These are phyloP conservation scores for Pythium aphanidermatum DNA, from an alignment of 352 stramenopile species.

Conservation along the genomic window DNA sequence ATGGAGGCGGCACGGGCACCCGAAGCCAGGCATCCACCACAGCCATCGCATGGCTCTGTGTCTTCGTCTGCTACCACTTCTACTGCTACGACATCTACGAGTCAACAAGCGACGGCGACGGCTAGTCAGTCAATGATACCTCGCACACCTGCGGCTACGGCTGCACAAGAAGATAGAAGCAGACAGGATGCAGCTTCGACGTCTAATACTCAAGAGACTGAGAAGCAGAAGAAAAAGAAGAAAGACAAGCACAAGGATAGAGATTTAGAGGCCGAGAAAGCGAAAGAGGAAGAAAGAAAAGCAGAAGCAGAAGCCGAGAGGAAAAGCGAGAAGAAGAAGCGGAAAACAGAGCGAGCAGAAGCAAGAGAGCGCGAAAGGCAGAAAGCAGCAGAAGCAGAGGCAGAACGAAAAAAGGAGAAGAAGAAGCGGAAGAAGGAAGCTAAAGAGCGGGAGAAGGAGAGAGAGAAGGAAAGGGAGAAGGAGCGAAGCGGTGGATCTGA, in stretches of 20 bases:
- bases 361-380: neutral
- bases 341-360: slow-evolving; percentile 4
- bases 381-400: neutral
- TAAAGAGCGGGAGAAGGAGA: neutral
- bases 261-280: neutral
- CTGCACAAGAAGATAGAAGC: neutral
- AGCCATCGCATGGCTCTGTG: neutral
- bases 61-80: too few species aligned
- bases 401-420: slow-evolving; percentile 1
- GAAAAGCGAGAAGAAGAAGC: neutral
- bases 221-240: slow-evolving; percentile 4
- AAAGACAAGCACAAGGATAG: neutral
- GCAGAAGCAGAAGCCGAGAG: too few species aligned
- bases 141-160: neutral
- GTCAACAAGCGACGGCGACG: too few species aligned
- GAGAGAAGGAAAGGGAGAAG: too few species aligned
- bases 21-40: neutral
- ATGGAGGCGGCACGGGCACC: slow-evolving; percentile 4
- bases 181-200: slow-evolving; percentile 1
- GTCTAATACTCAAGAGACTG: neutral
- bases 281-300: neutral
- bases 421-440: neutral
- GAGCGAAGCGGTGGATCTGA: too few species aligned
- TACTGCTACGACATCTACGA: too few species aligned
- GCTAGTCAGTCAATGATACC: too few species aligned